Evolutionary conservation across 345 rosid genomes (phyloP), one percentile per base, ranked within the genome.

Genomic region (Triadica sebifera): DNA sequence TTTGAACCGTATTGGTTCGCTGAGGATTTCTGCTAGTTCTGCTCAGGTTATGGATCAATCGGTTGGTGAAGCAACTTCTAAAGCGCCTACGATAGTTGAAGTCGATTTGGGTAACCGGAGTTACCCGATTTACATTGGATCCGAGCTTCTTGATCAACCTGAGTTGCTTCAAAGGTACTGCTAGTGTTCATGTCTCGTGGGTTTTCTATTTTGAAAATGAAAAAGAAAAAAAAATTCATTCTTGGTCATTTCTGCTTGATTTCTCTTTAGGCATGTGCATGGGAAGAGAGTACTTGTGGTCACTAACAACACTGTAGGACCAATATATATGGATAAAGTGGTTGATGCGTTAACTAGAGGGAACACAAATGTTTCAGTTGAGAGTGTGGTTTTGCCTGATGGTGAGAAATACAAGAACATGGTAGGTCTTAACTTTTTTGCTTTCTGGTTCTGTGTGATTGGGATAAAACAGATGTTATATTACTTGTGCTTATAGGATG

Each of bases 221-320:
- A 29, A 29, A 29, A n/a, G n/a, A n/a, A 63, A 37, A 10, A 19
- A 20, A 20, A 56, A 8, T 19, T 8, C 29, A 46, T 25, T 67
- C 22, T 38, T 51, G 3, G n/a, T 34, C 4, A n/a, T 49, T 69
- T 46, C 16, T 75, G 41, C n/a, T 45, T 51, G 71, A 39, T 43
- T 68, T 62, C 13, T 51, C 67, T 29, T 45, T 73, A 95, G 98
- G 87, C 98, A 95, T 84, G 89, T 93, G 68, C 97, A 89, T 72
- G 99, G 99, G 2, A 95, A 93, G 90, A 89, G 83, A 85, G 94
- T 95, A 69, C 97, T 95, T 47, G 94, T 95, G 55, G 99, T 90
- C 43, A 95, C 99, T 41, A 95, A 93, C 55, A 84, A 78, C 17
- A 89, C 86, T 8, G 88, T 95, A 69, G 98, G 81, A 12, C 91